Evolutionary conservation across 2,329 filamentous ascomycete species (phyloP).

Genomic region (Hypoxylon sp.): DNA sequence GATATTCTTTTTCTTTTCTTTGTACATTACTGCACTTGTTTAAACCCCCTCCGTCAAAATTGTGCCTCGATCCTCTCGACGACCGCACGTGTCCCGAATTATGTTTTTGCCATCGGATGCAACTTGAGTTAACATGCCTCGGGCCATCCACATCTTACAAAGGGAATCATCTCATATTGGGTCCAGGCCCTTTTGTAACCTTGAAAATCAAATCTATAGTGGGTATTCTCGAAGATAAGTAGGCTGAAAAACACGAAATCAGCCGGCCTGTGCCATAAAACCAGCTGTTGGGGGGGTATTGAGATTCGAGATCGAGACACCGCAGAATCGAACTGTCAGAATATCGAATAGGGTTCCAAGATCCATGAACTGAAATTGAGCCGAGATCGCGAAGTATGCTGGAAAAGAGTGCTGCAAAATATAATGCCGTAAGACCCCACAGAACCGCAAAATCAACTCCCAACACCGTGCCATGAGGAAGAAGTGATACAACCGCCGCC

Average conservation of each 20-base stretch:
- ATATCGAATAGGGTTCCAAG: conserved; percentile 44
- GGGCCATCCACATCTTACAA: conserved; percentile 50
- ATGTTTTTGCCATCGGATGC: conserved; percentile 34
- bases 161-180: conserved; percentile 51
- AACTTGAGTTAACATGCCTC: conserved; percentile 31
- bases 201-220: conserved; percentile 54
- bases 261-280: conserved; percentile 38
- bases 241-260: conserved; percentile 49
- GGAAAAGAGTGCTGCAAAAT: conserved; percentile 52
- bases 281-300: conserved; percentile 52
- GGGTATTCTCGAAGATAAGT: conserved; percentile 55
- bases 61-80: conserved; percentile 28
- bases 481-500: conserved; percentile 48
- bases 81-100: conserved; percentile 29
- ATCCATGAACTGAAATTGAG: conserved; percentile 50
- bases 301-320: conserved; percentile 49
- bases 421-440: conserved; percentile 48
- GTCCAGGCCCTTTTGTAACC: conserved; percentile 49
- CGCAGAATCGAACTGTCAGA: conserved; percentile 48
- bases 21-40: conserved; percentile 47
- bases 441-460: conserved; percentile 47
- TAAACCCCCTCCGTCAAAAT: conserved; percentile 26
- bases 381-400: conserved; percentile 49
- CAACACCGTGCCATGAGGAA: conserved; percentile 56
- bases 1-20: conserved; percentile 43